phyloP scores from a whole-genome alignment of 2,329 filamentous ascomycete species.

The Endoconidiophora polonica region DNA sequence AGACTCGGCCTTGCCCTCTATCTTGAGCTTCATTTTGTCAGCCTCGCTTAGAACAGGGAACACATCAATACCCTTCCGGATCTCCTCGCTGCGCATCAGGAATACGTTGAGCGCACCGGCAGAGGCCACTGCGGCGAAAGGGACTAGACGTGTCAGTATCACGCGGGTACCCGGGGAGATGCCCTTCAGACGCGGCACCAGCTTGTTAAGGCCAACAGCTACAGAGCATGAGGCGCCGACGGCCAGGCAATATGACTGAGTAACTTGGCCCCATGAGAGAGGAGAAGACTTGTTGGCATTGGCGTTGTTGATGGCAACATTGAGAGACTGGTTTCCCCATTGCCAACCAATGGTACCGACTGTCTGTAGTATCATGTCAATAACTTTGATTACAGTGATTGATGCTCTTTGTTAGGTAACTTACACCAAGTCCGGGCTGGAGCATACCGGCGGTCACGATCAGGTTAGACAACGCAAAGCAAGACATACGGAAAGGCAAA shows the following conservation, averaged over 20 bases:
- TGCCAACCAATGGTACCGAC: constrained; percentile 86
- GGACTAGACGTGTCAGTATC: constrained; percentile 73
- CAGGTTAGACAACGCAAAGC: constrained; percentile 83
- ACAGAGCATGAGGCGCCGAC: constrained; percentile 89
- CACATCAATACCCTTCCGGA: constrained; percentile 80
- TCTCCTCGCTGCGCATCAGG: constrained; percentile 94
- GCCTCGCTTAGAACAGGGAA: constrained; percentile 62
- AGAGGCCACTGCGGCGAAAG: constrained; percentile 85
- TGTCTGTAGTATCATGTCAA: constrained; percentile 31
- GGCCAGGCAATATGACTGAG: constrained; percentile 79
- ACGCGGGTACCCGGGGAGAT: constrained; percentile 59
- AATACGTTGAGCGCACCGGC: constrained; percentile 91
- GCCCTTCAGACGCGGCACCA: constrained; percentile 69
- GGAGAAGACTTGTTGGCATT: constrained; percentile 97
- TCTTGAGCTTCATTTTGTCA: constrained; percentile 42
- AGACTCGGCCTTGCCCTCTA: constrained; percentile 43
- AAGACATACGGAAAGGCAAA: constrained; percentile 94
- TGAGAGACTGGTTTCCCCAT: constrained; percentile 89
- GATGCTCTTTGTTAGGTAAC: constrained; percentile 15
- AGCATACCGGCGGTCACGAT: constrained; percentile 95
- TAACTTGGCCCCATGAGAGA: constrained; percentile 61
- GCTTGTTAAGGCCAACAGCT: constrained; percentile 74
- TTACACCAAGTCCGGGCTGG: constrained; percentile 63
- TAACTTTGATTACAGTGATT: constrained; percentile 8
- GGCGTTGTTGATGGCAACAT: constrained; percentile 92